A percentile compares a stretch with the other conserved stretches of the same genome.
Evolutionary conservation across 768 basidiomycete genomes (phyloP).

Genomic region (Amanita exitialis): DNA sequence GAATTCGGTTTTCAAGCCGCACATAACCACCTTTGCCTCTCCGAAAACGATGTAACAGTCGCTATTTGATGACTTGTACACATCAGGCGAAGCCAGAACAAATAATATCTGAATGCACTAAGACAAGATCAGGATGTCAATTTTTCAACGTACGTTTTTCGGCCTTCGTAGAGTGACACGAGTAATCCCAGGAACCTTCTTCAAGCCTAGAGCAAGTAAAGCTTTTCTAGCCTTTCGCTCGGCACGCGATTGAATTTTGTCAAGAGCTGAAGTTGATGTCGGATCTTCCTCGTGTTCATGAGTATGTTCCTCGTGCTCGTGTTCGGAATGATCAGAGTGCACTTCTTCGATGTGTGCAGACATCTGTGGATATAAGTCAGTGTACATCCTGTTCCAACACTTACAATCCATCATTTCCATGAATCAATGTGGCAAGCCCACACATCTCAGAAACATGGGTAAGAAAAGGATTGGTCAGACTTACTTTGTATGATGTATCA

Average conservation of each 20-base stretch:
- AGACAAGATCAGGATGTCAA: not conserved
- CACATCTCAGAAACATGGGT: not conserved
- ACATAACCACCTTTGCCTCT: conserved; percentile 69
- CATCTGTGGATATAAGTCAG: conserved; percentile 36
- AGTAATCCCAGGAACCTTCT: conserved; percentile 87
- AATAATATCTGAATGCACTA: conserved; percentile 58
- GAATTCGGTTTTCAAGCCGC: not conserved
- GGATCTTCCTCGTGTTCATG: conserved; percentile 68
- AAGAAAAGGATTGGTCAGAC: not conserved
- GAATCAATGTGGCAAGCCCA: not conserved
- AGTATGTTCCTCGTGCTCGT: conserved; percentile 42
- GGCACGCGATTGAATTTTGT: conserved; percentile 90
- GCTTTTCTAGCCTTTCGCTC: conserved; percentile 96
- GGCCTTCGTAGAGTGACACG: conserved; percentile 91
- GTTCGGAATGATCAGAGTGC: conserved; percentile 69
- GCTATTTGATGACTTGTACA: conserved; percentile 95
- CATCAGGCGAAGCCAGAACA: conserved; percentile 88
- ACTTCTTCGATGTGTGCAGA: conserved; percentile 82
- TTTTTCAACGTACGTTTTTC: conserved; percentile 62
- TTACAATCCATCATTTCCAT: conserved; percentile 23
- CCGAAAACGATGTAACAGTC: conserved; percentile 99
- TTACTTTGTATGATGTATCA: not conserved
- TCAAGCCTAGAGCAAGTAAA: conserved; percentile 82
- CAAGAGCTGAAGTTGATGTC: conserved; percentile 73
- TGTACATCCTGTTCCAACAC: conserved; percentile 18